Conservation (phyloP, 2,329 filamentous ascomycete genomes). For the Aspergillus sergii region DNA sequence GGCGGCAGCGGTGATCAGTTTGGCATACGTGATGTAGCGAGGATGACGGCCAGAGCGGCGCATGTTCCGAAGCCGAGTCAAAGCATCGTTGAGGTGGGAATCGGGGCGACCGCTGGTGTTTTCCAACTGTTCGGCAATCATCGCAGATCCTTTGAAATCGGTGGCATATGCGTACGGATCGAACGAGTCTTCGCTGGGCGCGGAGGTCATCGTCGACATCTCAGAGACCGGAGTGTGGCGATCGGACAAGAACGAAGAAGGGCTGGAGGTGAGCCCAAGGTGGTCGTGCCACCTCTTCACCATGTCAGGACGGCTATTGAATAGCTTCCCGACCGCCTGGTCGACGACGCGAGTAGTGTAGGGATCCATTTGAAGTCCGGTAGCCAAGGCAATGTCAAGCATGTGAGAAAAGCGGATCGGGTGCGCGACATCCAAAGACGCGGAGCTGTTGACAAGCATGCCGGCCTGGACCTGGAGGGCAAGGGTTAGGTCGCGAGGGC, state of each 20-base stretch:
- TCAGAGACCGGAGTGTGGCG: conserved; percentile 47
- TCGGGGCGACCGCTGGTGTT: conserved; percentile 73
- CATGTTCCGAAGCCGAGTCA: conserved; percentile 87
- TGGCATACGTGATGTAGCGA: conserved; percentile 94
- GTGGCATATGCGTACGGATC: conserved; percentile 90
- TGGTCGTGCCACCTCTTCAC: conserved; percentile 62
- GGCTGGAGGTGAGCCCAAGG: conserved; percentile 47
- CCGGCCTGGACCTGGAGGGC: conserved; percentile 63
- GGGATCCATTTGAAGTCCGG: conserved; percentile 56
- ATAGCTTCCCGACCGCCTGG: conserved; percentile 59
- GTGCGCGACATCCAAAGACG: conserved; percentile 58
- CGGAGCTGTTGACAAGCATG: conserved; percentile 45
- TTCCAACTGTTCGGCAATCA: conserved; percentile 89
- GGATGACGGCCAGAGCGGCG: conserved; percentile 88
- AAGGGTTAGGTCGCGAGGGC: conserved; percentile 55
- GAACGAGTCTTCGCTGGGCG: conserved; percentile 76
- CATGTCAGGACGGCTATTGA: conserved; percentile 48
- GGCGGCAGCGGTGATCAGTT: conserved; percentile 87
- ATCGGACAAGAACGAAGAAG: conserved; percentile 46
- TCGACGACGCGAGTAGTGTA: conserved; percentile 61
- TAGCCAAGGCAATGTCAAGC: conserved; percentile 59
- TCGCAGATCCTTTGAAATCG: conserved; percentile 88
- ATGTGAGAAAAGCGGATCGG: conserved; percentile 64
- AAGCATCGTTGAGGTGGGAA: conserved; percentile 74
- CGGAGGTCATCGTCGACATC: conserved; percentile 56